These are phyloP conservation scores for Anisodus tanguticus DNA, from an alignment of 257 asterid species.

Conservation along the genomic window DNA sequence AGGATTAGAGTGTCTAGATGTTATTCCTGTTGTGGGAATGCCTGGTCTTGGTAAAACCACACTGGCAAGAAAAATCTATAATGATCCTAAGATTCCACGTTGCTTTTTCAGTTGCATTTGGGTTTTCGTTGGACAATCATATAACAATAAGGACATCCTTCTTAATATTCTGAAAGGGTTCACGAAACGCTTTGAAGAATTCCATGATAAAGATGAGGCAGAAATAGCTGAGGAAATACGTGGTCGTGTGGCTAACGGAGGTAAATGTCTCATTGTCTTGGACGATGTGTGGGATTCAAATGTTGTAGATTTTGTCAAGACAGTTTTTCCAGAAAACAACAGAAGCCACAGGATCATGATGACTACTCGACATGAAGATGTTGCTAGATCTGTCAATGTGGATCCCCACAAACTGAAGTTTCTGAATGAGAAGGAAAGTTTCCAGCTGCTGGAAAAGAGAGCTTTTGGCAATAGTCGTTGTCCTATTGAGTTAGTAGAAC, in stretches of 20 bases:
- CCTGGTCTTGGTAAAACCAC: conserved; percentile 53
- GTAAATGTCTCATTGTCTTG: conserved; percentile 43
- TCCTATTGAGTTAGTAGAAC: conserved; percentile 33
- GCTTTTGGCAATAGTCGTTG: conserved; percentile 36
- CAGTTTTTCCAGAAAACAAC: conserved; percentile 36
- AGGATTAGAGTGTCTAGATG: conserved; percentile 33
- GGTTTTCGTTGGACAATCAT: conserved; percentile 40
- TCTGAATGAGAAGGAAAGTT: conserved; percentile 36
- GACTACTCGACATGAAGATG: conserved; percentile 40
- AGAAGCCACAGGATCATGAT: conserved; percentile 43
- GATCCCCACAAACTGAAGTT: conserved; percentile 41
- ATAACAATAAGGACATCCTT: conserved; percentile 20
- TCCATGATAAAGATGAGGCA: not conserved
- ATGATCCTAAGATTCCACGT: conserved; percentile 25
- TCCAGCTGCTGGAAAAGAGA: conserved; percentile 43
- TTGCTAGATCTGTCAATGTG: conserved; percentile 38
- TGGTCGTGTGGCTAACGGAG: not conserved
- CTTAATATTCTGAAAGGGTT: conserved; percentile 32
- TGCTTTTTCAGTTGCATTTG: conserved; percentile 43
- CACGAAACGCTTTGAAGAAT: conserved; percentile 27
- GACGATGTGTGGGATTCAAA: conserved; percentile 45
- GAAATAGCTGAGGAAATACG: conserved; percentile 28
- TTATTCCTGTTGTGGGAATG: conserved; percentile 47
- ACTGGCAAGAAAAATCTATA: conserved; percentile 43
- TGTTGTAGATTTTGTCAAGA: conserved; percentile 40